Percentiles rank a stretch among this genome's conserved stretches.
phyloP scores from a whole-genome alignment of 306 rosid species.

The Dalbergia cochinchinensis region DNA sequence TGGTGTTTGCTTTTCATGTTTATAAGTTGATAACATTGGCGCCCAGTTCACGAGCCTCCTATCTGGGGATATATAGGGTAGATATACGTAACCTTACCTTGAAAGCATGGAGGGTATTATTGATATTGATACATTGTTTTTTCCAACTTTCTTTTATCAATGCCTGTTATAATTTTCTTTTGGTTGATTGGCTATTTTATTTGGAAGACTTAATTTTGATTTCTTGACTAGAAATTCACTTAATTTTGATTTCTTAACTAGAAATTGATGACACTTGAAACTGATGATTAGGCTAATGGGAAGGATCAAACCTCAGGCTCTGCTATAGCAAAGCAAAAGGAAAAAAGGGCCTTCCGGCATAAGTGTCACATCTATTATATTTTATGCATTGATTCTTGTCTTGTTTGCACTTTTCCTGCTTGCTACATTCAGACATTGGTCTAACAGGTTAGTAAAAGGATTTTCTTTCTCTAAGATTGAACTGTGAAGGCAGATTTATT shows the following conservation, averaged over 20 bases:
- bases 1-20: conserved; percentile 13
- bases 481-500: not conserved
- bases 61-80: no score
- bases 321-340: conserved; percentile 81
- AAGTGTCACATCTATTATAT: conserved; percentile 51
- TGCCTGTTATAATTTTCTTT: not conserved
- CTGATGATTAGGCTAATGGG: conserved; percentile 60
- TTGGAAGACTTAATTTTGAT: conserved; percentile 2
- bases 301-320: conserved; percentile 79
- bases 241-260: conserved; percentile 32
- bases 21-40: not conserved
- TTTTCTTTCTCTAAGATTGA: not conserved
- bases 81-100: no score
- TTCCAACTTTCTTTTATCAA: no score
- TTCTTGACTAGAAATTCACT: no score
- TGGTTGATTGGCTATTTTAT: not conserved
- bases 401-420: conserved; percentile 58
- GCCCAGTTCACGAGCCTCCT: no score
- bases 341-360: conserved; percentile 73
- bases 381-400: conserved; percentile 58
- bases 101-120: no score
- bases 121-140: no score
- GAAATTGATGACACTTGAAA: conserved; percentile 37
- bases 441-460: conserved; percentile 58
- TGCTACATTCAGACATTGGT: conserved; percentile 64